Evolutionary conservation across 2,329 filamentous ascomycete genomes (phyloP).

Genomic region (Teratosphaeria zuluensis): DNA sequence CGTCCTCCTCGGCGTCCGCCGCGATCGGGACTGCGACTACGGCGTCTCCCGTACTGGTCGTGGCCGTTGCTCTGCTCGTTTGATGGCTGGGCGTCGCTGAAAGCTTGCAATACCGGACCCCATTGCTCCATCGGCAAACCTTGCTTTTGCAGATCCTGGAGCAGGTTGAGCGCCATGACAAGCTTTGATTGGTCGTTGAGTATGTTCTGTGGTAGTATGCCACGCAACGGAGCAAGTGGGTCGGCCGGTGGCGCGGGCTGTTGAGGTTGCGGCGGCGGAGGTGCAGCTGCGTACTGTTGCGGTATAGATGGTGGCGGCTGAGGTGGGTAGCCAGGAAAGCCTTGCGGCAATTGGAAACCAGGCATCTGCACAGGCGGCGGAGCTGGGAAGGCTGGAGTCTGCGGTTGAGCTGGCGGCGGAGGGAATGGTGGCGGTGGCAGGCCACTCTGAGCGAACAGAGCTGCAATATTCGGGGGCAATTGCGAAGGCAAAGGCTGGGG

Average conservation of each 20-base stretch:
- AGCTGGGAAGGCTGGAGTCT: slow-evolving; percentile 6
- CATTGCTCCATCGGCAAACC: slow-evolving; percentile 72
- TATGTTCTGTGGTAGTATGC: slow-evolving; percentile 28
- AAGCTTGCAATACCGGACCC: slow-evolving; percentile 45
- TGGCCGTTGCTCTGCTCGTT: slow-evolving; percentile 5
- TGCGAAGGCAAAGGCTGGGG: slow-evolving; percentile 8
- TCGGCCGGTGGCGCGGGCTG: slow-evolving; percentile 14
- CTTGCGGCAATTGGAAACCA: slow-evolving; percentile 11
- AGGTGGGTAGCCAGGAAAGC: slow-evolving; percentile 17
- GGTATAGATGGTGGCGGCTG: slow-evolving; percentile 27
- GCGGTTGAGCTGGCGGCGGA: slow-evolving; percentile 4
- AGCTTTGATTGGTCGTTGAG: slow-evolving; percentile 38
- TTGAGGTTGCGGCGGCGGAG: slow-evolving; percentile 50
- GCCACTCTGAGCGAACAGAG: slow-evolving; percentile 15
- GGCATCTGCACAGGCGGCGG: slow-evolving; percentile 8
- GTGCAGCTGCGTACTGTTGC: slow-evolving; percentile 31
- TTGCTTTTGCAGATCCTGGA: slow-evolving; percentile 66
- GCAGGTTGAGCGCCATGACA: slow-evolving; percentile 62
- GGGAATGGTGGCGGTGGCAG: slow-evolving; percentile 6
- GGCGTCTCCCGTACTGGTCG: slow-evolving; percentile 43
- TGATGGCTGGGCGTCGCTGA: slow-evolving; percentile 26
- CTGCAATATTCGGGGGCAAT: slow-evolving; percentile 18
- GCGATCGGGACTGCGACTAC: slow-evolving; percentile 60
- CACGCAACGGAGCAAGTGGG: slow-evolving; percentile 19
- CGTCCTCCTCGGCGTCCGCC: slow-evolving; percentile 49